Base-by-base conservation (phyloP, 75 land plant genomes). In the Cryptomeria japonica region DNA sequence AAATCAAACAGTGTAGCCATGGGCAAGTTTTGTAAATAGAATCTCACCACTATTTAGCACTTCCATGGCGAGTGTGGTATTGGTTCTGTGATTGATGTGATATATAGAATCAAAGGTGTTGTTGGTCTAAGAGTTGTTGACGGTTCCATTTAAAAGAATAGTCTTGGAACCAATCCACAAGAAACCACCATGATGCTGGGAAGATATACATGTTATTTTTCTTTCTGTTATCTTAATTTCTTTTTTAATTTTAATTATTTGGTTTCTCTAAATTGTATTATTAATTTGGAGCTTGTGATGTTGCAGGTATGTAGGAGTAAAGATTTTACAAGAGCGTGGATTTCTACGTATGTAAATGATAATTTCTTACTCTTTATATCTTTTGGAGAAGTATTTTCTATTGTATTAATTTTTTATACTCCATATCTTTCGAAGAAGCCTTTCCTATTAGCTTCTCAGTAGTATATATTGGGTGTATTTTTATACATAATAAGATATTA, bases 141-240 rank as follows among this genome's bases (percentile, higher is more conserved):
- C 73, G 97, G 97, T 8, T 94, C 94, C n/a, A 91, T 1, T 94
- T 96, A 86, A 18, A 53, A 10, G 82, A n/a, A 89, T 18, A 92
- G 97, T 3, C 97, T 96, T 1, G 96, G 98, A 44, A 94, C 98
- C 38, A 96, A 96, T 80, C 98, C 98, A 3, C 98, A 96, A 88
- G 98, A 96, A 83, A 96, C 96, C 39, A 56, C 93, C 7, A 92
- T 96, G 96, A 96, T 96, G 97, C 90, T 96, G 37, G 98, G 97
- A 14, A 91, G 98, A 94, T 96, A 89, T 79, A 31, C 15, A 11
- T 3, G 3, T n/a, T 76, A 5, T 10, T 2, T 25, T 31, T n/a
- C n/a, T 31, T n/a, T 76, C 14, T 32, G 2, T n/a, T 25, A 31
- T 31, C 38, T 25, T n/a, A 34, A 34, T 77, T 77, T 3, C 13